These are phyloP conservation scores for Arbutus unedo DNA, from an alignment of 148 eudicot species.

Conservation along the genomic window DNA sequence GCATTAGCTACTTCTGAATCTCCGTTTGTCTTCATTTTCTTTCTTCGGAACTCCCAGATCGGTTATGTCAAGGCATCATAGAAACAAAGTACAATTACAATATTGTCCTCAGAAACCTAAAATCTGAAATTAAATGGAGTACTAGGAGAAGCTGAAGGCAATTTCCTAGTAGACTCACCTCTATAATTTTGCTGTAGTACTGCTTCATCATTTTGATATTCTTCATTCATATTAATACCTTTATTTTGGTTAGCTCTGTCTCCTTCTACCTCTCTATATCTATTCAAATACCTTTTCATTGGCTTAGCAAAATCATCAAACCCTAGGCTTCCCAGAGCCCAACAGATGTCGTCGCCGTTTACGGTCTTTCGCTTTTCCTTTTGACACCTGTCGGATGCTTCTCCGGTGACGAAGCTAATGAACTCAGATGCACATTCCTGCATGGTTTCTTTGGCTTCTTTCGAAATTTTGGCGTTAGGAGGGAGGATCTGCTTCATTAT, in stretches of 20 bases:
- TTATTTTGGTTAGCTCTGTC: conserved; percentile 45
- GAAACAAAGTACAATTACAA: background rate
- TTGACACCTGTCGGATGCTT: conserved; percentile 74
- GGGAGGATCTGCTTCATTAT: conserved; percentile 79
- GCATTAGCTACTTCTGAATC: no score
- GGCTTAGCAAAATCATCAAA: conserved; percentile 62
- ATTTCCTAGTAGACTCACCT: background rate
- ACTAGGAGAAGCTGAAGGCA: background rate
- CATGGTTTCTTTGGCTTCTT: conserved; percentile 81
- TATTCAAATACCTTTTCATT: conserved; percentile 48
- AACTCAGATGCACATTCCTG: conserved; percentile 84
- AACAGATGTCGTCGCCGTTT: conserved; percentile 78
- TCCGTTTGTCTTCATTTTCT: no score
- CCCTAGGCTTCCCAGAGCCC: conserved; percentile 65
- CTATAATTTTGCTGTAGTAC: background rate
- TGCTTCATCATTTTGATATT: conserved; percentile 19
- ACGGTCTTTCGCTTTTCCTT: conserved; percentile 78
- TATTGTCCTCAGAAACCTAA: background rate
- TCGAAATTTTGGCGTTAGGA: conserved; percentile 60
- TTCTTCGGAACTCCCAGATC: no score
- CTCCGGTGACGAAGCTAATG: conserved; percentile 77
- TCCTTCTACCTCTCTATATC: conserved; percentile 50
- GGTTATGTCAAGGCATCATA: background rate
- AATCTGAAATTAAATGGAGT: conserved; percentile 6
- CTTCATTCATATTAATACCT: conserved; percentile 5